These are phyloP conservation scores for Remersonia thermophila DNA, from an alignment of 2,329 filamentous ascomycete species.

Conservation along the genomic window DNA sequence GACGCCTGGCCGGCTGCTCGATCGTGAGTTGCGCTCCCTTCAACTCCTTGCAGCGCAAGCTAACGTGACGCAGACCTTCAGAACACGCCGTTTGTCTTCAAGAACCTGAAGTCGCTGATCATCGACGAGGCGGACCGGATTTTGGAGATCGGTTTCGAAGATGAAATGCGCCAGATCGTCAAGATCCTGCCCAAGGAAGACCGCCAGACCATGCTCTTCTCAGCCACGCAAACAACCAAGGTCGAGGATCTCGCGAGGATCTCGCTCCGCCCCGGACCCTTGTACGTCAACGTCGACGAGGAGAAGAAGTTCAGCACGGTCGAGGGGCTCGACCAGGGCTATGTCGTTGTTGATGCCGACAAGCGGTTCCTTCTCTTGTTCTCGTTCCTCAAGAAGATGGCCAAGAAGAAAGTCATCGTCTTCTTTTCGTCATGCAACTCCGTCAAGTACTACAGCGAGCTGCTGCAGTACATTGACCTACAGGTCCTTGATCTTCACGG, in stretches of 20 bases:
- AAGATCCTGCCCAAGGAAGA: slow-evolving; percentile 82
- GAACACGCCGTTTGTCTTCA: slow-evolving; percentile 84
- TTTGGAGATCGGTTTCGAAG: slow-evolving; percentile 93
- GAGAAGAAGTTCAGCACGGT: slow-evolving; percentile 83
- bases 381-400: slow-evolving; percentile 82
- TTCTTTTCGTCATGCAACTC: slow-evolving; percentile 90
- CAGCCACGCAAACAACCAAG: slow-evolving; percentile 95
- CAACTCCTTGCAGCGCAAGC: neutral
- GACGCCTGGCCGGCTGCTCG: slow-evolving; percentile 81
- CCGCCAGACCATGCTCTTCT: slow-evolving; percentile 96
- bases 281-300: slow-evolving; percentile 96
- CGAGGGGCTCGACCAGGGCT: slow-evolving; percentile 88
- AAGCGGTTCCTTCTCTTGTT: slow-evolving; percentile 89
- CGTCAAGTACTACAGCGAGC: slow-evolving; percentile 89
- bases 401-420: slow-evolving; percentile 95
- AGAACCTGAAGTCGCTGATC: slow-evolving; percentile 82
- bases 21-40: slow-evolving; percentile 28
- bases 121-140: slow-evolving; percentile 97
- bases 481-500: slow-evolving; percentile 60
- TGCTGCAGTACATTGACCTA: slow-evolving; percentile 95
- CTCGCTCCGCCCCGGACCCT: slow-evolving; percentile 75
- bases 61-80: slow-evolving; percentile 46
- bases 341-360: slow-evolving; percentile 85
- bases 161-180: slow-evolving; percentile 94
- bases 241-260: slow-evolving; percentile 94